Conservation (phyloP, 345 rosid species). For the Lagerstroemia speciosa region DNA sequence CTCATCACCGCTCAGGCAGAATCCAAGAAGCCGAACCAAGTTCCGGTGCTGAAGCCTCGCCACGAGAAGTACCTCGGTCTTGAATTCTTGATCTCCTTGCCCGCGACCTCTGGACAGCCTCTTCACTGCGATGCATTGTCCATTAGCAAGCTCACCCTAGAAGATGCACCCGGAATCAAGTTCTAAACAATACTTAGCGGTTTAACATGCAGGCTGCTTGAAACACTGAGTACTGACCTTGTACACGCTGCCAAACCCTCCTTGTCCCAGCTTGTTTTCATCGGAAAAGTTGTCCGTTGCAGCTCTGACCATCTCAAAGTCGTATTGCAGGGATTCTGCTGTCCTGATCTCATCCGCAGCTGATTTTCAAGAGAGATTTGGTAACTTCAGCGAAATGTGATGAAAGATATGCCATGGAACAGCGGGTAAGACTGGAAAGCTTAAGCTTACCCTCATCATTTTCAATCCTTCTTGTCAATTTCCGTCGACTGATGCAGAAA, state of each 20-base stretch:
- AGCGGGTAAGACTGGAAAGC: neutral
- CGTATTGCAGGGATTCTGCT: constrained; percentile 13
- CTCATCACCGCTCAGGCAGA: constrained; percentile 1
- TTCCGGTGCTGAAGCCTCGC: constrained; percentile 25
- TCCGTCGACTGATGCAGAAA: neutral
- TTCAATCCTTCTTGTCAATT: neutral
- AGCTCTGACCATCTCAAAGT: constrained; percentile 26
- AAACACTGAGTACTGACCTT: constrained; percentile 28
- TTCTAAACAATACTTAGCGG: neutral
- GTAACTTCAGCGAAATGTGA: neutral
- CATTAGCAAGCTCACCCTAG: constrained; percentile 55
- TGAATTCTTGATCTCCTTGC: constrained; percentile 56
- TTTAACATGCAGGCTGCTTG: neutral
- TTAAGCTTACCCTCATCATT: neutral
- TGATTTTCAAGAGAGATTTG: neutral
- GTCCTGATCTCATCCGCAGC: neutral
- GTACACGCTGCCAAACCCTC: constrained; percentile 81
- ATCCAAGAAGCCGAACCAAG: constrained; percentile 1
- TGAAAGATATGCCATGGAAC: neutral
- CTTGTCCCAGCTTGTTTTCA: constrained; percentile 66
- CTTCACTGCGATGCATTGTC: constrained; percentile 62
- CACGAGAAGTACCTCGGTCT: constrained; percentile 47
- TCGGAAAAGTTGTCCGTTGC: constrained; percentile 60
- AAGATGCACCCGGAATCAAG: neutral
- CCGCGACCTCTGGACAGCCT: constrained; percentile 39